Conservation (phyloP, 306 rosid species). For the Dryas octopetala region DNA sequence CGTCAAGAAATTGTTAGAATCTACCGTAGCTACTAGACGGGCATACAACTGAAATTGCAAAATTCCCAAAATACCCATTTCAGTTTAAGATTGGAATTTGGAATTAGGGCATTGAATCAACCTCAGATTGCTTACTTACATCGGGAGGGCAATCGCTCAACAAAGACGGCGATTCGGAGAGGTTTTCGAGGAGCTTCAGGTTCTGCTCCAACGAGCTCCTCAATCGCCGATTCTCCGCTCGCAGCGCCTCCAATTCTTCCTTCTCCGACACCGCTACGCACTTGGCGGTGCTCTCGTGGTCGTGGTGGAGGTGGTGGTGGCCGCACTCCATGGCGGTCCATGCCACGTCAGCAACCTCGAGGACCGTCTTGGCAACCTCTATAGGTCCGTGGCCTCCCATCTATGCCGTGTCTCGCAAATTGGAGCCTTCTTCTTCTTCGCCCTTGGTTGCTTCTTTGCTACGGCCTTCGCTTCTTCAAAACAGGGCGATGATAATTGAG, state of each 20-base stretch:
- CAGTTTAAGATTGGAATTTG: neutral
- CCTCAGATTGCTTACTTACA: constrained; percentile 42
- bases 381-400: constrained; percentile 62
- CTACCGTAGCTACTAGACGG: constrained; percentile 63
- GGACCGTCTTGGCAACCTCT: constrained; percentile 82
- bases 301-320: constrained; percentile 49
- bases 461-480: too few relatives aligned
- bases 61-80: neutral
- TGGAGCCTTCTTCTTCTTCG: too few relatives aligned
- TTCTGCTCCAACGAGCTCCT: constrained; percentile 69
- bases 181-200: constrained; percentile 60
- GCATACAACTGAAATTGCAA: constrained; percentile 53
- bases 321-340: constrained; percentile 73
- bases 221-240: constrained; percentile 75
- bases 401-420: neutral
- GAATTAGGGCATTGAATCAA: neutral
- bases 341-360: constrained; percentile 96
- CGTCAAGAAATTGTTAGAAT: constrained; percentile 66
- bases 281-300: constrained; percentile 8
- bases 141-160: constrained; percentile 79
- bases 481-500: too few relatives aligned
- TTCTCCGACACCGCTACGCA: constrained; percentile 20
- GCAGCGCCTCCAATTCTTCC: constrained; percentile 51
- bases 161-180: constrained; percentile 63
- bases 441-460: too few relatives aligned